Base-by-base conservation (phyloP, 495 filamentous ascomycete species). In the Aspergillus asperescens region DNA sequence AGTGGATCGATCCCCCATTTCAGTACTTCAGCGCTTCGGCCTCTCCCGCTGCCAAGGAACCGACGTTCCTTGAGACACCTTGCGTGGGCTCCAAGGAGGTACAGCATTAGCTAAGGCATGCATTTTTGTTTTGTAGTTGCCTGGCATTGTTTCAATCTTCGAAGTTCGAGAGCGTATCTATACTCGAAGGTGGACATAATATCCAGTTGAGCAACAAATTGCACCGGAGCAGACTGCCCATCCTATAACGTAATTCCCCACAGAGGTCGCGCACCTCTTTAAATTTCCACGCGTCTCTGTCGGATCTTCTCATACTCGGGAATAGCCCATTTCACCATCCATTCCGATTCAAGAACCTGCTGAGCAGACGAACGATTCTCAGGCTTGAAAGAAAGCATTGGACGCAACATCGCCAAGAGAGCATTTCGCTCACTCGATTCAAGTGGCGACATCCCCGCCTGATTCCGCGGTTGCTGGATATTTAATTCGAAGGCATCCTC, bases 361-460 rank as follows among this genome's bases (percentile, higher is more conserved):
- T 58, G 45, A 1, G 63, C 52, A 56, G 62, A 57, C 15, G 58
- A 46, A 15, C 70, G 59, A 37, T 61, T 54, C 28, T 65, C 62
- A 5, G 70, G 62, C 39, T 56, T 65, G 50, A 63, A 74, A 28
- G 29, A 8, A 15, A 76, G 58, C 67, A 74, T 73, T 22, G 58
- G 41, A 44, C 62, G 46, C 50, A 76, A 22, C 65, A 75, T 62
- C 5, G 51, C 50, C 19, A 68, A 50, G 13, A 75, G 15, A 48
- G 66, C 66, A 35, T 60, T 52, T 24, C 48, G 56, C 41, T 75
- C 67, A 16, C n/a, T 48, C 16, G 23, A 4, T 43, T 63, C 55
- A 62, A 72, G 28, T 0, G 27, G 5, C 25, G 49, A 35, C 46
- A 64, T 64, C 19, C 45, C 41, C 0, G 7, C 27, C 13, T 52